Evolutionary conservation across 257 asterid genomes (phyloP).

Genomic region (Osmanthus fragrans): DNA sequence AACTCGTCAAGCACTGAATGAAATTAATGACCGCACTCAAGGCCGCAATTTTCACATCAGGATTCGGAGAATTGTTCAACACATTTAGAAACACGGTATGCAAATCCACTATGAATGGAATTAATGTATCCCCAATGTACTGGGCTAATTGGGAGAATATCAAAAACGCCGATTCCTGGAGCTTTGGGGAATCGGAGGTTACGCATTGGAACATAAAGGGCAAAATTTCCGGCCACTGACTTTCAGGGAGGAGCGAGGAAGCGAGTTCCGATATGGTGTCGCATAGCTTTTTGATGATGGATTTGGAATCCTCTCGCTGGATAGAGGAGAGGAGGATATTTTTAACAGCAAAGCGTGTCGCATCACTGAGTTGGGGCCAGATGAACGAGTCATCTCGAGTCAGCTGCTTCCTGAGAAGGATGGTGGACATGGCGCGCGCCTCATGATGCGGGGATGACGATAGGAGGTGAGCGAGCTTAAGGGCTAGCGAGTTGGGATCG

Average conservation of each 20-base stretch:
- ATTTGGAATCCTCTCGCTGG: slow-evolving; percentile 69
- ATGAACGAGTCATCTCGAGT: slow-evolving; percentile 76
- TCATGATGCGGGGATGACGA: slow-evolving; percentile 52
- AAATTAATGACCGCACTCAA: slow-evolving; percentile 89
- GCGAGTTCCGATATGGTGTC: slow-evolving; percentile 92
- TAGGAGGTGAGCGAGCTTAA: slow-evolving; percentile 69
- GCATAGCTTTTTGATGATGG: slow-evolving; percentile 69
- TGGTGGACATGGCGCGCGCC: slow-evolving; percentile 82
- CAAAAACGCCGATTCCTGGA: slow-evolving; percentile 81
- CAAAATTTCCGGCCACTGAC: slow-evolving; percentile 83
- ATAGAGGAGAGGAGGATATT: slow-evolving; percentile 53
- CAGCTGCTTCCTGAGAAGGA: slow-evolving; percentile 83
- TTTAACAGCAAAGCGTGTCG: slow-evolving; percentile 63
- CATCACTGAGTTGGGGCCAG: slow-evolving; percentile 65
- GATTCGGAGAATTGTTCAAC: slow-evolving; percentile 48
- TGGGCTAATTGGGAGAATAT: slow-evolving; percentile 86
- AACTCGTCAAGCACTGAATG: slow-evolving; percentile 74
- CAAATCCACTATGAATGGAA: slow-evolving; percentile 72
- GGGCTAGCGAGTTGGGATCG: slow-evolving; percentile 76
- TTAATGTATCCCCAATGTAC: slow-evolving; percentile 67
- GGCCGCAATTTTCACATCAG: slow-evolving; percentile 91
- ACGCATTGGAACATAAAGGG: slow-evolving; percentile 97
- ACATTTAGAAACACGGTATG: slow-evolving; percentile 74
- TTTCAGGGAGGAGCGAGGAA: slow-evolving; percentile 77
- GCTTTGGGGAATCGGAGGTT: slow-evolving; percentile 55